Base-by-base conservation (phyloP, 495 filamentous ascomycete genomes). In the Cercophora samala region DNA sequence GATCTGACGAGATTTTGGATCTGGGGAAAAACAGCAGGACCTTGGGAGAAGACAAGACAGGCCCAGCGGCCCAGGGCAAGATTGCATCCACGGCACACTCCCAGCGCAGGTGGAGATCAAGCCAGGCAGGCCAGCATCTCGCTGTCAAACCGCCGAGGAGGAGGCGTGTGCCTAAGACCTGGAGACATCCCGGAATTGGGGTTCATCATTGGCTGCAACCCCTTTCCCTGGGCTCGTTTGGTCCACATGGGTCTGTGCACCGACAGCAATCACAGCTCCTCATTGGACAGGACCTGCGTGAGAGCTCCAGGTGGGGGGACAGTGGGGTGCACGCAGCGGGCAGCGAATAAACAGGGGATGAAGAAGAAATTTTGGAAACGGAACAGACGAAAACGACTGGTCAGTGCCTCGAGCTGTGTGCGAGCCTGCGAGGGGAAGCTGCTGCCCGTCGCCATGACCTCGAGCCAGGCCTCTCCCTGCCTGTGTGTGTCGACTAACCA, bases 291-390 rank as follows among this genome's bases (percentile, higher is more conserved):
- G 52, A 54, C 24, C n/a, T 37, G 29, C 23, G 18, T 58, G 52
- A 62, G 59, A 22, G 55, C 64, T 54, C 54, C 58, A 64, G 56
- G 61, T 55, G 63, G 51, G 68, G n/a, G 24, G 60, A 32, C 37
- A 62, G 58, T 32, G 66, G 65, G 61, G 65, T 65, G 60, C n/a
- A 5, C 15, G 37, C 26, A n/a, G n/a, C n/a, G n/a, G n/a, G 26
- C 46, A 67, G 61, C 29, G 46, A 66, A 25, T 37, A 25, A 60
- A 23, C 61, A 64, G 62, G 67, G 68, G 64, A 52, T 67, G 68
- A 75, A 46, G 15, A 42, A 72, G 73, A 66, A 70, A 75, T 70
- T 69, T 68, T 64, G 64, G 63, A 63, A 69, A 72, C 68, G 60
- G 59, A 54, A 66, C 58, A 61, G 32, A 62, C 26, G 11, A 62